phyloP scores from a whole-genome alignment of 2,329 filamentous ascomycete genomes.

The Epichloe sp. region DNA sequence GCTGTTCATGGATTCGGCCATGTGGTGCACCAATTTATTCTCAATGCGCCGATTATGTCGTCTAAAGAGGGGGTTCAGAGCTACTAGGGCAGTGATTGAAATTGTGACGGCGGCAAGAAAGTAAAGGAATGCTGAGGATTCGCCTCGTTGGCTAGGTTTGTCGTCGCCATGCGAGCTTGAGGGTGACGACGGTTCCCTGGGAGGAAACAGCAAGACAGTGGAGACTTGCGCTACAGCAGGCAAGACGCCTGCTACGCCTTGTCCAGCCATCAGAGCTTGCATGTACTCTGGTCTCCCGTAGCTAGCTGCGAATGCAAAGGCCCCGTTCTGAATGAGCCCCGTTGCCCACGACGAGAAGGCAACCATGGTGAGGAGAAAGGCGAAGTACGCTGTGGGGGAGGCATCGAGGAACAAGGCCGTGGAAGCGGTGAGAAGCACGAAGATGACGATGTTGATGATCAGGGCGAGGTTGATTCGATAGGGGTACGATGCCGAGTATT shows the following conservation, averaged over 20 bases:
- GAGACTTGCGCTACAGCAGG: slow-evolving; percentile 79
- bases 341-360: slow-evolving; percentile 66
- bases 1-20: slow-evolving; percentile 36
- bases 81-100: slow-evolving; percentile 54
- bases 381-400: slow-evolving; percentile 59
- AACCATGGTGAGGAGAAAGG: slow-evolving; percentile 72
- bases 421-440: slow-evolving; percentile 66
- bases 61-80: slow-evolving; percentile 61
- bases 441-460: slow-evolving; percentile 62
- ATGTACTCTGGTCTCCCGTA: slow-evolving; percentile 84
- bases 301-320: slow-evolving; percentile 79
- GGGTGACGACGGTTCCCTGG: slow-evolving; percentile 12
- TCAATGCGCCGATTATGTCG: slow-evolving; percentile 43
- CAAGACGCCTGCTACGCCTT: slow-evolving; percentile 81
- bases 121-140: slow-evolving; percentile 68
- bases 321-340: slow-evolving; percentile 81
- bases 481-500: slow-evolving; percentile 75
- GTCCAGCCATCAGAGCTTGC: slow-evolving; percentile 91
- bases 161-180: slow-evolving; percentile 5
- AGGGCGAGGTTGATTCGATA: slow-evolving; percentile 71
- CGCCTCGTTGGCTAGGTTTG: slow-evolving; percentile 12
- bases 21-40: slow-evolving; percentile 31
- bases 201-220: slow-evolving; percentile 53
- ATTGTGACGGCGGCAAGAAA: slow-evolving; percentile 79
- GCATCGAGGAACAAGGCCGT: slow-evolving; percentile 54